Base-by-base conservation (phyloP, 2,329 filamentous ascomycete genomes). In the Penicillium sp. region DNA sequence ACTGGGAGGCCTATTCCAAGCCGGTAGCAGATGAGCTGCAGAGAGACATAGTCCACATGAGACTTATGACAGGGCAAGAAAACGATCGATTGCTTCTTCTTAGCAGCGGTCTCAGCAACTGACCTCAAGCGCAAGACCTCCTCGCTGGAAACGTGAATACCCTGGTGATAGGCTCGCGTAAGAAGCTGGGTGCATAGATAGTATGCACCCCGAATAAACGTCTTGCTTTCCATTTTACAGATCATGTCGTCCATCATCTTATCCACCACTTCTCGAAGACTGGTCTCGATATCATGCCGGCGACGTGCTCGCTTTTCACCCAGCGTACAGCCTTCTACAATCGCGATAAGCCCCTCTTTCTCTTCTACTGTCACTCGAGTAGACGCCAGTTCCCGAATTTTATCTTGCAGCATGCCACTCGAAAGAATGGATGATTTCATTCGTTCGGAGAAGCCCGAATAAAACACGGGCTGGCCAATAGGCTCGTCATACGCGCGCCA, bases 191-290 rank as follows among this genome's bases (percentile, higher is more conserved):
- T 96, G 48, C 82, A 82, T 39, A 96, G 71, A 72, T 97, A 99
- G 73, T 98, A 98, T 47, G 95, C 93, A 24, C 91, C 86, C 48
- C 95, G 82, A 65, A 99, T 96, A 70, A 98, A 98, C 2, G 85
- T 80, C 72, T 93, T 96, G 80, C 89, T 96, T 75, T 99, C 95
- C 83, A 98, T 93, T 77, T 99, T 99, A 84, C 93, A 98, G 60
- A 99, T 97, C 95, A 99, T 98, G 61, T 89, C 86, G 70, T 96
- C 91, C 24, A 92, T 91, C 84, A 95, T 88, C 63, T 89, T 87
- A 62, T 95, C 91, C 4, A 91, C 90, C 5, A 97, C 88, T 69
- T 96, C 87, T 53, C 86, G 82, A 46, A 99, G 79, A 56, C 88
- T 88, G 37, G 81, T 80, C 69, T 92, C 87, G 55, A 98, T 85